phyloP scores from a whole-genome alignment of 805 yeast genomes.

The Debaryomyces maramus region DNA sequence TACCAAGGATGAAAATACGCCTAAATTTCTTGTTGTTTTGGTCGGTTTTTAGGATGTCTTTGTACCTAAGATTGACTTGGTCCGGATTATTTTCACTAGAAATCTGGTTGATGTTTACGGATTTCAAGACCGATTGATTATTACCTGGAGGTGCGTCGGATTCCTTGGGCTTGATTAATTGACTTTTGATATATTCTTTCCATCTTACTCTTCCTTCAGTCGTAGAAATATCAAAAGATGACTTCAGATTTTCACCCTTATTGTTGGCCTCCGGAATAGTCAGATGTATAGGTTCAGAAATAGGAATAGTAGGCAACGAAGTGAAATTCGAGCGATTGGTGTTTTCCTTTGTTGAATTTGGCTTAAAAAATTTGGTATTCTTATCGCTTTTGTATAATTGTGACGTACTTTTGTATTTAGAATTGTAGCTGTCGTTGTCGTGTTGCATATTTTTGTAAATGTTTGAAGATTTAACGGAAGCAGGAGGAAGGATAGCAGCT shows the following conservation, averaged over 20 bases:
- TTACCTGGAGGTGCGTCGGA: background rate
- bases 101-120: conserved; percentile 1
- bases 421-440: too few relatives aligned
- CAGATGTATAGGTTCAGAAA: background rate
- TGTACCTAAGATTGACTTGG: conserved; percentile 11
- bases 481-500: background rate
- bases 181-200: conserved; percentile 19
- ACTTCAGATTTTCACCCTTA: background rate
- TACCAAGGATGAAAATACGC: conserved; percentile 47
- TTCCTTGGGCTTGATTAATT: background rate
- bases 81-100: conserved; percentile 4
- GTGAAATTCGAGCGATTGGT: background rate
- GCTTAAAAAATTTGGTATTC: background rate
- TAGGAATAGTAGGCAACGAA: background rate
- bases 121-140: background rate
- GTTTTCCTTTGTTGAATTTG: background rate
- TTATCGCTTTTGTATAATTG: background rate
- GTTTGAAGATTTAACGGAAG: background rate
- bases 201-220: conserved; percentile 26
- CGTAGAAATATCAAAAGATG: conserved; percentile 29
- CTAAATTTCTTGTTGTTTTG: conserved; percentile 41
- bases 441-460: background rate
- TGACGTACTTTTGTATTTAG: background rate
- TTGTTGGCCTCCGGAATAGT: background rate
- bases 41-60: conserved; percentile 24